Evolutionary conservation across 2,329 filamentous ascomycete genomes (phyloP).

Genomic region (Talaromyces sp.): DNA sequence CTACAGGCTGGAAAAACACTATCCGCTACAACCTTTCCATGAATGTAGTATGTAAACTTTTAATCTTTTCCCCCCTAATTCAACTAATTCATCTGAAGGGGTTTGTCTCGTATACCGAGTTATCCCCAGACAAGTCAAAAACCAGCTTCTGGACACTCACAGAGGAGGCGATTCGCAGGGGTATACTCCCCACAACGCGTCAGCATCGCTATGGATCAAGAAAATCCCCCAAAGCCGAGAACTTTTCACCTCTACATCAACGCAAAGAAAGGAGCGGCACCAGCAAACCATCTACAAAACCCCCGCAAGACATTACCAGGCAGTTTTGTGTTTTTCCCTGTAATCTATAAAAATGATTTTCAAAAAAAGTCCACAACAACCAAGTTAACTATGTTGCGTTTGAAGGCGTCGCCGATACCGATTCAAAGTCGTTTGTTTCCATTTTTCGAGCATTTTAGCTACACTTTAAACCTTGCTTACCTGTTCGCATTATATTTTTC

Average conservation of each 20-base stretch:
- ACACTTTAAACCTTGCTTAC: no score
- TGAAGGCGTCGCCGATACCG: no score
- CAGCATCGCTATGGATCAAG: background rate
- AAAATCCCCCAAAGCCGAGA: background rate
- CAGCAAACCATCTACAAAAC: background rate
- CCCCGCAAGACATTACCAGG: constrained; percentile 8
- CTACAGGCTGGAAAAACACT: constrained; percentile 88
- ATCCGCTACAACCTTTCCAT: constrained; percentile 95
- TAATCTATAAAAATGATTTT: no score
- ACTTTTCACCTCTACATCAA: background rate
- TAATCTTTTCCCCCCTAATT: background rate
- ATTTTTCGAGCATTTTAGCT: no score
- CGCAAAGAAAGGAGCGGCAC: background rate
- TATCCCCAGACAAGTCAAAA: constrained; percentile 5
- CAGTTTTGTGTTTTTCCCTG: background rate
- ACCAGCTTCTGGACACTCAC: constrained; percentile 10
- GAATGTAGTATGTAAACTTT: constrained; percentile 68
- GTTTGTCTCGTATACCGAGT: constrained; percentile 15
- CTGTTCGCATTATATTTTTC: no score
- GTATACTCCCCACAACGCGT: constrained; percentile 9
- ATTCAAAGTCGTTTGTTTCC: no score
- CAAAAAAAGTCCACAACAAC: no score
- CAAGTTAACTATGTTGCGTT: no score
- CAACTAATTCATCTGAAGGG: constrained; percentile 14
- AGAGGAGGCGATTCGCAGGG: constrained; percentile 8